Conservation (phyloP, 2,329 filamentous ascomycete species). For the Neobulgaria alba region DNA sequence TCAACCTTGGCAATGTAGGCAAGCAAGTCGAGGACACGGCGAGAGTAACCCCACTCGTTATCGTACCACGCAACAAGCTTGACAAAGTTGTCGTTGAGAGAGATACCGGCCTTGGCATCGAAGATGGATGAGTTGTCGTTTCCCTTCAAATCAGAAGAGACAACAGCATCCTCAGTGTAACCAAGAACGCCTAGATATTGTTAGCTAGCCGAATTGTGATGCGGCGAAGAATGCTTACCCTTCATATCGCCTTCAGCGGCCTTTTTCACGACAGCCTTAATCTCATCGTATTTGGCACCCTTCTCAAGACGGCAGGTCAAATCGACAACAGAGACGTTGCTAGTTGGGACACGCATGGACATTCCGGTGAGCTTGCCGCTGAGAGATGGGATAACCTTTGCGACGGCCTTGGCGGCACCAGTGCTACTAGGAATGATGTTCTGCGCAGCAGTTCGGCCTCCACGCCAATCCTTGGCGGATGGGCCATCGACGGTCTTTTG, state of each 20-base stretch:
- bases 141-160: constrained; percentile 90
- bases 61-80: constrained; percentile 96
- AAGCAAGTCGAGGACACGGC: constrained; percentile 79
- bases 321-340: constrained; percentile 99
- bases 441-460: constrained; percentile 95
- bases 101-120: constrained; percentile 98
- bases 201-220: neutral
- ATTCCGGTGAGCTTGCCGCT: constrained; percentile 99
- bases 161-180: constrained; percentile 96
- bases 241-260: constrained; percentile 77
- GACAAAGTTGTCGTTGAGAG: constrained; percentile 96
- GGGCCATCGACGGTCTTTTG: constrained; percentile 99
- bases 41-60: constrained; percentile 99
- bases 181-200: constrained; percentile 61
- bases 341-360: constrained; percentile 97
- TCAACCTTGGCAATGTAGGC: constrained; percentile 75
- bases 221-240: constrained; percentile 45
- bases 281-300: constrained; percentile 76
- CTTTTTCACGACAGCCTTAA: constrained; percentile 87
- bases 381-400: constrained; percentile 96
- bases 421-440: constrained; percentile 99
- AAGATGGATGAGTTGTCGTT: constrained; percentile 95
- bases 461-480: constrained; percentile 98
- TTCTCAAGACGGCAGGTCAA: constrained; percentile 92
- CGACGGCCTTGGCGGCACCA: constrained; percentile 98